phyloP scores from a whole-genome alignment of 1,284 basidiomycete genomes.

The Ustilago sp. region DNA sequence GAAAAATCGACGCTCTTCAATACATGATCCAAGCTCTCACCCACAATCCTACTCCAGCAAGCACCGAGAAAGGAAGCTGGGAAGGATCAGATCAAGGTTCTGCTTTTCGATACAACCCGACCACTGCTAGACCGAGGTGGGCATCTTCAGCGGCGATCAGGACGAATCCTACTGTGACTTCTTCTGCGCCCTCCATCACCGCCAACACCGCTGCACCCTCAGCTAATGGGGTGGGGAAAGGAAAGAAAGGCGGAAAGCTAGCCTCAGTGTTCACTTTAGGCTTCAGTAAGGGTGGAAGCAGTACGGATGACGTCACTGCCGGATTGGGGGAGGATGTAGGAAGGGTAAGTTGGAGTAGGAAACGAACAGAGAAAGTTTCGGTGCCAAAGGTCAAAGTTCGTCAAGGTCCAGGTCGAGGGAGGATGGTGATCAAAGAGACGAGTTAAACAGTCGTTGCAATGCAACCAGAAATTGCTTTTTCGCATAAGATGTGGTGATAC shows the following conservation, averaged over 20 bases:
- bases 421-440: slow-evolving; percentile 34
- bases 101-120: slow-evolving; percentile 15
- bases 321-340: background rate
- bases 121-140: background rate
- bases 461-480: background rate
- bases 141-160: background rate
- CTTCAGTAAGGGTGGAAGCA: slow-evolving; percentile 6
- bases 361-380: slow-evolving; percentile 31
- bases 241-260: slow-evolving; percentile 8
- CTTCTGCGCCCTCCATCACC: background rate
- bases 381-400: slow-evolving; percentile 38
- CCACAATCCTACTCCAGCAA: no score
- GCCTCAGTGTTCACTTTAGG: slow-evolving; percentile 7
- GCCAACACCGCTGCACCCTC: background rate
- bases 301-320: slow-evolving; percentile 2
- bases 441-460: background rate
- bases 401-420: slow-evolving; percentile 41
- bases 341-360: slow-evolving; percentile 43
- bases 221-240: background rate
- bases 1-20: slow-evolving; percentile 38
- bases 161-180: background rate
- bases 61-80: background rate
- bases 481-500: background rate
- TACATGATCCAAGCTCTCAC: slow-evolving; percentile 17
- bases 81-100: slow-evolving; percentile 1